phyloP scores from a whole-genome alignment of 352 stramenopile genomes.

The Pythium sukuiense region DNA sequence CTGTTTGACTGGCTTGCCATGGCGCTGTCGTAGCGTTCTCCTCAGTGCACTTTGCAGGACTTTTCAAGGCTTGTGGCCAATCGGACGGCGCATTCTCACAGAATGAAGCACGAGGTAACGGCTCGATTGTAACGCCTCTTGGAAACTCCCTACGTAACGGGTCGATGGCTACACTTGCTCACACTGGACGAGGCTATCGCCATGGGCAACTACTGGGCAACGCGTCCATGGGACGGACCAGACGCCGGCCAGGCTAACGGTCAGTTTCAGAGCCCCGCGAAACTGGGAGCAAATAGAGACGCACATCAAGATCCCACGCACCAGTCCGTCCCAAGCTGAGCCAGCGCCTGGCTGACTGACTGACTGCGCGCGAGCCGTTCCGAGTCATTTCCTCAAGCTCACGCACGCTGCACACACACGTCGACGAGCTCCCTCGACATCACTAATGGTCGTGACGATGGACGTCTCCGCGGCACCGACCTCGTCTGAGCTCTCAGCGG shows the following conservation, averaged over 20 bases:
- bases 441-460: constrained; percentile 12
- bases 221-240: constrained; percentile 23
- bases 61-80: background rate
- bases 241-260: constrained; percentile 6
- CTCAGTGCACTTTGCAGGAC: background rate
- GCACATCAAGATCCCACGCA: constrained; percentile 13
- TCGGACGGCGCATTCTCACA: constrained; percentile 1
- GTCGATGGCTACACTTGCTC: constrained; percentile 2
- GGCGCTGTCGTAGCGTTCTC: background rate
- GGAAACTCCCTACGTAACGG: background rate
- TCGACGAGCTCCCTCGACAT: background rate
- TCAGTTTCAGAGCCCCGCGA: constrained; percentile 13
- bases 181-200: constrained; percentile 1
- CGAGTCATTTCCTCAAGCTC: constrained; percentile 12
- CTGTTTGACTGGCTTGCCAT: background rate
- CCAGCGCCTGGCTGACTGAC: background rate
- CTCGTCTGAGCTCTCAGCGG: background rate
- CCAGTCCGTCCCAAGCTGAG: background rate
- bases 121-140: background rate
- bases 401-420: background rate
- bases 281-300: constrained; percentile 7
- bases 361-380: background rate
- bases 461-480: background rate
- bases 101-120: background rate
- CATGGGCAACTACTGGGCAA: background rate